Base-by-base conservation (phyloP, 805 yeast species). In the Alloascoidea hylecoeti region DNA sequence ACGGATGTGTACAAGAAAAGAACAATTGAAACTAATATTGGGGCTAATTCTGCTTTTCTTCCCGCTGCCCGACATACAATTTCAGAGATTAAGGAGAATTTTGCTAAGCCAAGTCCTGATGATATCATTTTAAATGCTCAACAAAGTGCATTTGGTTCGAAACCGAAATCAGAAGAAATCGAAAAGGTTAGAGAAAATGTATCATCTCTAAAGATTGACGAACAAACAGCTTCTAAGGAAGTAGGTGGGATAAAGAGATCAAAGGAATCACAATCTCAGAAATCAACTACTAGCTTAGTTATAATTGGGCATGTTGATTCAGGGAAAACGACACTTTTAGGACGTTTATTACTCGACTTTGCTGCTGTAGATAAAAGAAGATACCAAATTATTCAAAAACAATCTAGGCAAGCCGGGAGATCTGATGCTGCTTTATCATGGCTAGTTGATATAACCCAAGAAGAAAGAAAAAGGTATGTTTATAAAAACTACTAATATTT, bases 281-380 rank as follows among this genome's bases (percentile, higher is more conserved):
- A 23, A n/a, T 23, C 13, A 9, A 23, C 13, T 9, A n/a, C n/a
- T 9, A 23, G n/a, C 30, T 9, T 23, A n/a, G 30, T 23, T 23
- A n/a, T 23, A 9, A n/a, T 23, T 9, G 30, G 30, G 30, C 94
- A 82, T 53, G 89, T 82, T 4, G 94, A 83, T 54, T 82, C 89
- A 0, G 94, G 94, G 13, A 82, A 82, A 49, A 78, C 88, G 2
- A 82, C 94, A 1, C 61, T 82, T 37, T 71, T 81, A 71, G 94
- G 94, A 4, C 57, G 92, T 35, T 53, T 82, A 30, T 53, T 82
- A 33, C 74, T 70, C 42, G 89, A 81, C 47, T 54, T 70, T 17
- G 79, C 80, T 4, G 74, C 75, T 2, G 75, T 82, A 3, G 80
- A 77, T 47, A 67, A 75, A 28, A 72, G 73, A 37, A 69, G n/a